Evolutionary conservation across 768 basidiomycete species (phyloP), one percentile per base, ranked within the genome.

Genomic region (Tubosaeta brunneosetosa): DNA sequence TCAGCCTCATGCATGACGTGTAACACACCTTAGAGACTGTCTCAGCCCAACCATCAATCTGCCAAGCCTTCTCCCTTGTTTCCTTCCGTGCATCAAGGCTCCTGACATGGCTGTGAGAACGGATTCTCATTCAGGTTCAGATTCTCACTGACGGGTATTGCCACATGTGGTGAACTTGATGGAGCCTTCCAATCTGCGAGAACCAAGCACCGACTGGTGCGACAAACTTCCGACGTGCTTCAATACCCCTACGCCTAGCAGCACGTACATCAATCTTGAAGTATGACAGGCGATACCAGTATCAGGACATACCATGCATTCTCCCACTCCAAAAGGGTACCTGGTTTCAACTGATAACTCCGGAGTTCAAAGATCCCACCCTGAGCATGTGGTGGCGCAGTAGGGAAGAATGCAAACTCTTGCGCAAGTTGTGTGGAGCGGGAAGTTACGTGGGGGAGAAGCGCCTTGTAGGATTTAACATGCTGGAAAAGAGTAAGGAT

Each of bases 91-190:
- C 79, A 56, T 91, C 84, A 51, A 97, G 76, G 61, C 82, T 81
- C 51, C 88, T 89, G 55, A 47, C 46, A 43, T 7, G 43, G 6
- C 31, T 50, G 50, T 57, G 53, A 51, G 51, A 63, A 52, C 14
- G 25, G 32, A 47, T 47, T 52, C 45, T 42, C 32, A 29, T 27
- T 42, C 54, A 55, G 42, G 16, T 17, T 47, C 14, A 50, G 19
- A 53, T 33, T 44, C 43, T 53, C 54, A 79, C 85, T 66, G 62
- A 92, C 91, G 85, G 85, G 67, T 95, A 95, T 71, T 97, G 94
- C 95, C 95, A 98, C 73, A 97, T 81, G 72, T 97, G 95, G 66
- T 97, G 90, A 8, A 97, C 95, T 59, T 91, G 81, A 64, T 91
- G 87, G 49, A 91, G 74, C 44, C 86, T 79, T 47, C 91, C 91